Conservation (phyloP, 345 rosid genomes). For the Dimocarpus longan region DNA sequence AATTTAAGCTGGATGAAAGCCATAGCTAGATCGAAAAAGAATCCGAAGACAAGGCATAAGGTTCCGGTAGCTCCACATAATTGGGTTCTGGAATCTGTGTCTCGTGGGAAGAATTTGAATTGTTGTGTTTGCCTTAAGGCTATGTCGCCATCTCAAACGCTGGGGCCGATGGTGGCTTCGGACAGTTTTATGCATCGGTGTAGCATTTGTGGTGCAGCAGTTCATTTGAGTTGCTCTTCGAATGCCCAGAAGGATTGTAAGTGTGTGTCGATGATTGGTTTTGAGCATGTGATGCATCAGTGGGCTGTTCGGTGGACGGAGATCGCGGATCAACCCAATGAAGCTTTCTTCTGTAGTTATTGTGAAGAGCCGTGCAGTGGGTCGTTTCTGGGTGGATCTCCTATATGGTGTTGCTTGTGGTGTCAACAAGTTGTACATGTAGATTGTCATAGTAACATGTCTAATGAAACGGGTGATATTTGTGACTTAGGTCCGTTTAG, state of each 20-base stretch:
- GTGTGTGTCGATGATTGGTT: constrained; percentile 79
- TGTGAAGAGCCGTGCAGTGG: constrained; percentile 94
- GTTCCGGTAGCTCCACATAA: constrained; percentile 68
- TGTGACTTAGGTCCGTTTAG: constrained; percentile 89
- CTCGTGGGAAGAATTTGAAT: constrained; percentile 78
- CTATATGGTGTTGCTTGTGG: constrained; percentile 99
- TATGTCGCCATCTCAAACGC: constrained; percentile 68
- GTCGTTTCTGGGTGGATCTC: constrained; percentile 94
- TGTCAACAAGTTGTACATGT: constrained; percentile 96
- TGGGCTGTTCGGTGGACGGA: constrained; percentile 98
- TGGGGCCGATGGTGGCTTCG: constrained; percentile 54
- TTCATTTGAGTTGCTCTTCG: constrained; percentile 70
- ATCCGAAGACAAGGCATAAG: constrained; percentile 80
- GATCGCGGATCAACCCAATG: constrained; percentile 82
- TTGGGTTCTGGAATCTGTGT: constrained; percentile 67
- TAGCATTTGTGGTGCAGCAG: constrained; percentile 76
- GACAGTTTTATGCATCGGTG: constrained; percentile 69
- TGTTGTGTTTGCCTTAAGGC: constrained; percentile 91
- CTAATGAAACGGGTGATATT: constrained; percentile 73
- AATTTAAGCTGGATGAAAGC: constrained; percentile 96
- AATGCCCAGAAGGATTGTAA: constrained; percentile 84
- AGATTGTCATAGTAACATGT: constrained; percentile 83
- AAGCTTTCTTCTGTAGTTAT: constrained; percentile 74
- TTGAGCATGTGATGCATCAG: constrained; percentile 80
- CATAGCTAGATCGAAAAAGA: constrained; percentile 85